Conservation (phyloP, 2,329 filamentous ascomycete species). For the Pseudogymnoascus sp. region DNA sequence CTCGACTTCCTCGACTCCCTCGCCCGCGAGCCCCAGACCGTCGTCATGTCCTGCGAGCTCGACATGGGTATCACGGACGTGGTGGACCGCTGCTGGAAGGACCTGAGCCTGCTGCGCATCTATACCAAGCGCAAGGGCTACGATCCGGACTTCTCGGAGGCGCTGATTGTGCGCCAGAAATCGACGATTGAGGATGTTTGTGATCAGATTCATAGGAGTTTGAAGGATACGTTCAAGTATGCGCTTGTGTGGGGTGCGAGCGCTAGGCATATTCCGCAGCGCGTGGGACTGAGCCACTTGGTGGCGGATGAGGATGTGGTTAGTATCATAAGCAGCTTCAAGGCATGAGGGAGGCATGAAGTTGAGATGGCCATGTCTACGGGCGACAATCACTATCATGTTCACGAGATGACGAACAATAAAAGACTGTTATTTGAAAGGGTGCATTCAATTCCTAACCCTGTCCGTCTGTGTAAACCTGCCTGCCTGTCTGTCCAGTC, state of each 20-base stretch:
- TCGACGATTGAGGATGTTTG: constrained; percentile 95
- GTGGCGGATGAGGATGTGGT: constrained; percentile 66
- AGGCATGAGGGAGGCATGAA: constrained; percentile 37
- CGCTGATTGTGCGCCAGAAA: constrained; percentile 81
- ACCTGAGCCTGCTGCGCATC: constrained; percentile 79
- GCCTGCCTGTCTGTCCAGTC: background rate
- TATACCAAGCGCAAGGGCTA: constrained; percentile 95
- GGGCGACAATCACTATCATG: background rate
- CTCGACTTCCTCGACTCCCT: constrained; percentile 89
- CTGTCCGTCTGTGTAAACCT: background rate
- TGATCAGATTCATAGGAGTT: constrained; percentile 82
- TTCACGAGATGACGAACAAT: constrained; percentile 7
- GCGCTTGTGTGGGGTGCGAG: constrained; percentile 96
- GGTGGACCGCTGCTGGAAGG: constrained; percentile 89
- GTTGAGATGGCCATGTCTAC: background rate
- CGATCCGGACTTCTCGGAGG: constrained; percentile 84
- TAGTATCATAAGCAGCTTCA: constrained; percentile 58
- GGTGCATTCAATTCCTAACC: constrained; percentile 3
- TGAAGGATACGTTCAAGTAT: constrained; percentile 99
- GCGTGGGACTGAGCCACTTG: constrained; percentile 75
- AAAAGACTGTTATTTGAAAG: background rate
- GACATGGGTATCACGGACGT: constrained; percentile 91
- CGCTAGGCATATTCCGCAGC: constrained; percentile 86
- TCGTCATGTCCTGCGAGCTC: constrained; percentile 95
- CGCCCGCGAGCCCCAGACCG: constrained; percentile 85